Evolutionary conservation across 129 eudicot species (phyloP).

Genomic region (Lactuca saligna): DNA sequence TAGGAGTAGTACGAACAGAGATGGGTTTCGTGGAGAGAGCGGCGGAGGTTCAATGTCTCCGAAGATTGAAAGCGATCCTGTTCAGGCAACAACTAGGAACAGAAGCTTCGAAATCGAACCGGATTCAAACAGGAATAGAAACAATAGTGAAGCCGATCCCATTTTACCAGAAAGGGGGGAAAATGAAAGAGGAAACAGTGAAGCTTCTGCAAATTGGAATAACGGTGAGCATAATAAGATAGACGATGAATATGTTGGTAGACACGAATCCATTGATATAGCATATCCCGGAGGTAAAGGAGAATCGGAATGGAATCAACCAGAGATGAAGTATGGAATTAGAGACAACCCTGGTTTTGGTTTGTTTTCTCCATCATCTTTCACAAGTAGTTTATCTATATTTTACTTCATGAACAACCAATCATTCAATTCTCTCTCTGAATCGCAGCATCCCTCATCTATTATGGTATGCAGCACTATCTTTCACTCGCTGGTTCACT

Average conservation of each 20-base stretch:
- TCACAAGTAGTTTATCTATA: background rate
- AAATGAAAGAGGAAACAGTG: conserved; percentile 26
- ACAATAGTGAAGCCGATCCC: conserved; percentile 36
- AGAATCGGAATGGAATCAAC: conserved; percentile 39
- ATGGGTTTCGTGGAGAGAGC: conserved; percentile 34
- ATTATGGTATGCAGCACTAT: conserved; percentile 86
- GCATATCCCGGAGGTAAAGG: conserved; percentile 53
- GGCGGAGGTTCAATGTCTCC: conserved; percentile 47
- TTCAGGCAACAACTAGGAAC: conserved; percentile 53
- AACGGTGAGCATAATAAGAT: conserved; percentile 36
- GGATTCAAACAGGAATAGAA: conserved; percentile 25
- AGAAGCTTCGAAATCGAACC: conserved; percentile 61
- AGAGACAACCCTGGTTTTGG: conserved; percentile 89
- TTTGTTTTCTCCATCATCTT: conserved; percentile 29
- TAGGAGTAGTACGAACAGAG: conserved; percentile 20
- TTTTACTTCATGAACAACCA: background rate
- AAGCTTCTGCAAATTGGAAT: conserved; percentile 15
- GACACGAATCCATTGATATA: conserved; percentile 27
- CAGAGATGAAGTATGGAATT: conserved; percentile 62
- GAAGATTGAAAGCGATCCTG: conserved; percentile 66
- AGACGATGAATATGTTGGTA: conserved; percentile 37
- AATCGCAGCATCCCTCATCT: conserved; percentile 61
- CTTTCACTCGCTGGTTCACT: conserved; percentile 87
- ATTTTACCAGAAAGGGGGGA: conserved; percentile 37
- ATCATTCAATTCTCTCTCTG: background rate